phyloP scores from a whole-genome alignment of 257 asterid genomes.

The Linderniella brevidens region DNA sequence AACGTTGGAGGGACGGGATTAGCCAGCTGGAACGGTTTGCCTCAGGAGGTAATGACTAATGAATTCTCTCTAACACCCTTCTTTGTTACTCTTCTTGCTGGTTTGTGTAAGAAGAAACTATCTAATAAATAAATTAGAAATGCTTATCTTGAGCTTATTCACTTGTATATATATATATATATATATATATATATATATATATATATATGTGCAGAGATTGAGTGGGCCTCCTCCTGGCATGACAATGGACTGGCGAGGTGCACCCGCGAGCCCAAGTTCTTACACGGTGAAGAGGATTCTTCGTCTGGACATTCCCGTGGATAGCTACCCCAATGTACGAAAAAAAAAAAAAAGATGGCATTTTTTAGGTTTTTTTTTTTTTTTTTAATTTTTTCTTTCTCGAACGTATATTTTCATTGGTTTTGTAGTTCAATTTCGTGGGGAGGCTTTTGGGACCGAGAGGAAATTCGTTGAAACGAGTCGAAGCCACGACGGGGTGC shows the following conservation, averaged over 20 bases:
- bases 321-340: constrained; percentile 68
- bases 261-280: constrained; percentile 98
- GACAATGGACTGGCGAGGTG: constrained; percentile 99
- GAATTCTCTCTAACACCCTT: no score
- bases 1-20: constrained; percentile 51
- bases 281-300: constrained; percentile 74
- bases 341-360: constrained; percentile 10
- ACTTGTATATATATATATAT: no score
- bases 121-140: no score
- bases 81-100: no score
- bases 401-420: constrained; percentile 3
- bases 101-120: no score
- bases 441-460: constrained; percentile 98
- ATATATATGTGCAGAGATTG: constrained; percentile 40
- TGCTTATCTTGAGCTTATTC: neutral
- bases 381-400: neutral
- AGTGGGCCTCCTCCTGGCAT: constrained; percentile 80
- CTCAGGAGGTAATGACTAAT: constrained; percentile 44
- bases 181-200: no score
- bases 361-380: constrained; percentile 4
- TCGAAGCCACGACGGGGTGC: constrained; percentile 93
- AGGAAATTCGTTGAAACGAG: constrained; percentile 93
- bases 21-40: constrained; percentile 69
- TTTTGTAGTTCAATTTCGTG: constrained; percentile 75
- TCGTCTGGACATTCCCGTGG: constrained; percentile 96